phyloP scores from a whole-genome alignment of 257 asterid species.

The Solanum piurae region DNA sequence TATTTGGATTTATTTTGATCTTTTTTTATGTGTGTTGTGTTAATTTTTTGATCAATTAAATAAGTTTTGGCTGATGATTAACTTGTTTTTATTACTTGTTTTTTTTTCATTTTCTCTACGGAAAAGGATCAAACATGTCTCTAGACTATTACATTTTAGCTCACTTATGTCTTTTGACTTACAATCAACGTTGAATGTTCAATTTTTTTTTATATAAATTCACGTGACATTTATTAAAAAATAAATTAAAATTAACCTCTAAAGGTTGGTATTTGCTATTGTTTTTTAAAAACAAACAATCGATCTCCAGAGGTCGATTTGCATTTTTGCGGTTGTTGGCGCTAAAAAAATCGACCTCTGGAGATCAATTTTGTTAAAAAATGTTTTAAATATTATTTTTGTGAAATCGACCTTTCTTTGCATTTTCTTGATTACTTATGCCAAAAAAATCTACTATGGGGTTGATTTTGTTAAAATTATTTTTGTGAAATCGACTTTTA shows the following conservation, averaged over 20 bases:
- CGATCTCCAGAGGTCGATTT: accelerated
- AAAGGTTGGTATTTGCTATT: not conserved
- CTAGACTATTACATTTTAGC: not conserved
- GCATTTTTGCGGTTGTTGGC: not conserved
- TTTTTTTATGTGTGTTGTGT: not conserved
- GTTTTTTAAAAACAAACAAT: too few relatives aligned
- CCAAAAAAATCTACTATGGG: not conserved
- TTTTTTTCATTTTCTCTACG: too few relatives aligned
- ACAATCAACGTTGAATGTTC: too few relatives aligned
- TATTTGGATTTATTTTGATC: not conserved
- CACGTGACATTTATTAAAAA: not conserved
- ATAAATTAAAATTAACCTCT: too few relatives aligned
- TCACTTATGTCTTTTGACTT: too few relatives aligned
- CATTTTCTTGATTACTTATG: not conserved
- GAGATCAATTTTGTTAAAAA: not conserved
- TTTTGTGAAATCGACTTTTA: not conserved
- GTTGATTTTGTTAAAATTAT: too few relatives aligned
- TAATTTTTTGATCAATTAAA: not conserved
- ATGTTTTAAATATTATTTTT: too few relatives aligned
- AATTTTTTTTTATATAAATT: too few relatives aligned
- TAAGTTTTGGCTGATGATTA: not conserved
- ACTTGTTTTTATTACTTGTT: not conserved
- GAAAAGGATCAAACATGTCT: not conserved
- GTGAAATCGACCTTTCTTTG: not conserved
- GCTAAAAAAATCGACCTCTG: not conserved